These are phyloP conservation scores for Lasiosphaeriaceae sp. DNA, from an alignment of 495 filamentous ascomycete species.

Conservation along the genomic window DNA sequence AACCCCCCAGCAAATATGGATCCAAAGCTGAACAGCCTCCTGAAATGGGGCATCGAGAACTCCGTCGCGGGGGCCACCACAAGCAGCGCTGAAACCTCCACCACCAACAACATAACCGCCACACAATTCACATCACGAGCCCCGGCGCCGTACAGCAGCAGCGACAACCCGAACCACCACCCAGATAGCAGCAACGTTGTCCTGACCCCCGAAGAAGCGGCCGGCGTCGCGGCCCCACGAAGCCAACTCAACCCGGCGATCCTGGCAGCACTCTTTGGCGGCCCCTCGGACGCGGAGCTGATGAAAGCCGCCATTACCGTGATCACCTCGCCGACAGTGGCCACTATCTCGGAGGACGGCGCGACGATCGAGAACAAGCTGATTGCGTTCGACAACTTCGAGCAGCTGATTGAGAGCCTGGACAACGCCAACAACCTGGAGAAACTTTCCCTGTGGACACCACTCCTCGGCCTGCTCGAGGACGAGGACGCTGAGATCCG, in stretches of 20 bases:
- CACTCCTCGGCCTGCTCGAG: conserved; percentile 63
- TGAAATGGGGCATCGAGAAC: conserved; percentile 93
- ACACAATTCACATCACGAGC: conserved; percentile 10
- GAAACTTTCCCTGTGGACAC: conserved; percentile 72
- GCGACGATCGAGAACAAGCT: conserved; percentile 71
- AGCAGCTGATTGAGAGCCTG: conserved; percentile 83
- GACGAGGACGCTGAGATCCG: conserved; percentile 68
- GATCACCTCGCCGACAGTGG: conserved; percentile 57
- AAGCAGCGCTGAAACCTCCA: neutral
- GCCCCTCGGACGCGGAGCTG: conserved; percentile 80
- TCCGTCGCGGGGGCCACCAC: conserved; percentile 18
- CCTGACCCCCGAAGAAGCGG: conserved; percentile 14
- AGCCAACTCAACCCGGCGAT: conserved; percentile 57
- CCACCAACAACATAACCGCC: conserved; percentile 33
- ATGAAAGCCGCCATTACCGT: conserved; percentile 81
- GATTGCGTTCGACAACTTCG: conserved; percentile 92
- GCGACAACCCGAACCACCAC: conserved; percentile 15
- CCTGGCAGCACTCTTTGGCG: conserved; percentile 68
- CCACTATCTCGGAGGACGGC: conserved; percentile 45
- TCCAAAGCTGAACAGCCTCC: conserved; percentile 60
- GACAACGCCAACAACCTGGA: conserved; percentile 95
- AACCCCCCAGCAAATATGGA: conserved; percentile 31
- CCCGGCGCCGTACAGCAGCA: conserved; percentile 29
- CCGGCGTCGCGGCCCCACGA: conserved; percentile 17
- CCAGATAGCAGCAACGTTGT: conserved; percentile 33